Conservation (phyloP, 176 grass and related monocot genomes). For the Oryza meyeriana region DNA sequence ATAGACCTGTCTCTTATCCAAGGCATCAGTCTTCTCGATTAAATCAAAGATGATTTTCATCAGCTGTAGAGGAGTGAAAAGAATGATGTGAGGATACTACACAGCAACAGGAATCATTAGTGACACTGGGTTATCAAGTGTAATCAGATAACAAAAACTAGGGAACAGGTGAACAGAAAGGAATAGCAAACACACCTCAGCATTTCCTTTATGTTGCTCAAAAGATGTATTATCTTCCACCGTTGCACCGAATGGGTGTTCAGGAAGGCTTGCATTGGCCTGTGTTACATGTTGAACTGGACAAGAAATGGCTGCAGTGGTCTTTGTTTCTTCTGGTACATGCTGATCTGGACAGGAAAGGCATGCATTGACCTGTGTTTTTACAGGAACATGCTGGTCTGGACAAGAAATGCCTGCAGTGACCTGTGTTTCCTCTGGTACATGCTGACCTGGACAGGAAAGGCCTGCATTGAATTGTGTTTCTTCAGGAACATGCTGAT, state of each 20-base stretch:
- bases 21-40: constrained; percentile 41
- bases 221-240: constrained; percentile 20
- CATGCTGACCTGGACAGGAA: not conserved
- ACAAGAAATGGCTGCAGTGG: not conserved
- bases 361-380: constrained; percentile 1
- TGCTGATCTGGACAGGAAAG: constrained; percentile 2
- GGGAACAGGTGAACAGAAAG: constrained; percentile 12
- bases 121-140: not conserved
- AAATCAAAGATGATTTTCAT: constrained; percentile 49
- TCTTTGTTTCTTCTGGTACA: constrained; percentile 19
- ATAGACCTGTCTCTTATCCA: constrained; percentile 76
- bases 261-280: not conserved
- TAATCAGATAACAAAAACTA: constrained; percentile 23
- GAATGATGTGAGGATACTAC: constrained; percentile 13
- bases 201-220: constrained; percentile 20
- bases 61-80: constrained; percentile 51
- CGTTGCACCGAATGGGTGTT: constrained; percentile 1
- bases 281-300: not conserved
- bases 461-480: not conserved
- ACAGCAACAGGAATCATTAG: not conserved
- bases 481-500: constrained; percentile 33
- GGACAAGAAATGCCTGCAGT: not conserved
- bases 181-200: constrained; percentile 27
- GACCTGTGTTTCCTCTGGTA: constrained; percentile 24
- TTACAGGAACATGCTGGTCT: constrained; percentile 1